Percentiles rank a stretch among this genome's conserved stretches.
Evolutionary conservation across 2,329 filamentous ascomycete genomes (phyloP).

Genomic region (Nakataea oryzae): DNA sequence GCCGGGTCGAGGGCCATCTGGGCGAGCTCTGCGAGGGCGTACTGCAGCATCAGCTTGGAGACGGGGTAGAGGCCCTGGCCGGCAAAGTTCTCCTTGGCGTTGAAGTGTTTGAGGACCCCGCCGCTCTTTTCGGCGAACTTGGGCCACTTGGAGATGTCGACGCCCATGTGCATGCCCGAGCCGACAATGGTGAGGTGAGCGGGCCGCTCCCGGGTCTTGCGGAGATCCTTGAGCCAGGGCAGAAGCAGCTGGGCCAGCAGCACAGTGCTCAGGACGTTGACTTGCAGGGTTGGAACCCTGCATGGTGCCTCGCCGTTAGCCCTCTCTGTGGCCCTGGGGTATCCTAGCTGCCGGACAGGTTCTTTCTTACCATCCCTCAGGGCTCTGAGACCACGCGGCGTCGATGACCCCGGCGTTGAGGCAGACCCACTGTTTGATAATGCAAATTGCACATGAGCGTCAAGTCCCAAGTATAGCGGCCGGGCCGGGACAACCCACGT

Average conservation of each 20-base stretch:
- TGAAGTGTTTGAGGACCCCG: constrained; percentile 15
- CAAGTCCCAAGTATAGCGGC: not conserved
- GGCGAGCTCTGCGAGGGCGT: constrained; percentile 12
- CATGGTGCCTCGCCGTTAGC: not conserved
- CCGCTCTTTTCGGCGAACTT: constrained; percentile 5
- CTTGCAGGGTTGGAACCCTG: constrained; percentile 41
- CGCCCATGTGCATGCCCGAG: constrained; percentile 11
- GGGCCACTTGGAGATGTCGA: constrained; percentile 12
- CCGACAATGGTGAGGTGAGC: constrained; percentile 15
- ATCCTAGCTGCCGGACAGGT: not conserved
- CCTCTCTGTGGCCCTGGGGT: not conserved
- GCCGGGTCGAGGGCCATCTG: constrained; percentile 10
- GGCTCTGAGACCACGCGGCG: constrained; percentile 10
- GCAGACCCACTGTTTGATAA: constrained; percentile 7
- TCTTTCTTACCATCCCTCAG: constrained; percentile 17
- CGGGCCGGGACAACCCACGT: constrained; percentile 2
- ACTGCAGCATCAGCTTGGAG: constrained; percentile 16
- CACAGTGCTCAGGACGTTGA: constrained; percentile 46
- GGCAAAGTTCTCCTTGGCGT: constrained; percentile 15
- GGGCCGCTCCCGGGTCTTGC: constrained; percentile 11
- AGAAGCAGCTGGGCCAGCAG: constrained; percentile 42
- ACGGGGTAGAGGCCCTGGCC: constrained; percentile 12
- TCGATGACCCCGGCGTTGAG: constrained; percentile 16
- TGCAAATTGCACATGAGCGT: not conserved
- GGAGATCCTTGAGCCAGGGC: constrained; percentile 26